These are phyloP conservation scores for Populus hybrid DNA, from an alignment of 441 rosid species.

Conservation along the genomic window DNA sequence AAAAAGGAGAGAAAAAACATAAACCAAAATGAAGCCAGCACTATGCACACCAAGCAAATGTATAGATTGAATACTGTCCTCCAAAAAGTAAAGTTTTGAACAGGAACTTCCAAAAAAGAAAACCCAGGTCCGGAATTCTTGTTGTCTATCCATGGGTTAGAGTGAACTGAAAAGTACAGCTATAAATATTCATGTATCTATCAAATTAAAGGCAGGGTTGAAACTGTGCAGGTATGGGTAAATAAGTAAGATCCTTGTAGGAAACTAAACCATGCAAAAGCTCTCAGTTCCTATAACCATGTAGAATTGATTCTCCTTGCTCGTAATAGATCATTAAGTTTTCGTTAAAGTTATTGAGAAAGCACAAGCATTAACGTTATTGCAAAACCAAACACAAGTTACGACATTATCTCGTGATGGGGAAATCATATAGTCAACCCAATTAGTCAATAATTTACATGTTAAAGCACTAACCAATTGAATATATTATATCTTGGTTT, in stretches of 20 bases:
- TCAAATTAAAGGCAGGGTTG: neutral
- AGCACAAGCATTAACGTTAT: too few relatives aligned
- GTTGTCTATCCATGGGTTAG: neutral
- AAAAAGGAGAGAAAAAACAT: neutral
- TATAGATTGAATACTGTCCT: neutral
- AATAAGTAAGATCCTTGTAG: neutral
- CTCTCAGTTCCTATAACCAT: neutral
- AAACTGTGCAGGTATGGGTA: neutral
- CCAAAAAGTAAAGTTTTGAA: neutral
- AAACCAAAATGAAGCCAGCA: constrained; percentile 5
- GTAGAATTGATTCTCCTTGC: neutral
- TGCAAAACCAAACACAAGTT: neutral
- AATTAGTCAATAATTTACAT: too few relatives aligned
- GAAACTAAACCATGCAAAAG: neutral
- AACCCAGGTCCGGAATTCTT: neutral
- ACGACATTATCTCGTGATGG: neutral
- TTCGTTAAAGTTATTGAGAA: too few relatives aligned
- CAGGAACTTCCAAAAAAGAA: neutral
- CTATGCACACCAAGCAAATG: neutral
- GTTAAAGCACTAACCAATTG: too few relatives aligned
- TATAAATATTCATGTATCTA: neutral
- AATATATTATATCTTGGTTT: neutral
- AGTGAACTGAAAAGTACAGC: neutral
- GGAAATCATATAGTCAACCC: neutral
- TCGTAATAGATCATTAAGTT: neutral